Evolutionary conservation across 2,329 filamentous ascomycete genomes (phyloP).

Genomic region (Zelopaecilomyces penicillatus): DNA sequence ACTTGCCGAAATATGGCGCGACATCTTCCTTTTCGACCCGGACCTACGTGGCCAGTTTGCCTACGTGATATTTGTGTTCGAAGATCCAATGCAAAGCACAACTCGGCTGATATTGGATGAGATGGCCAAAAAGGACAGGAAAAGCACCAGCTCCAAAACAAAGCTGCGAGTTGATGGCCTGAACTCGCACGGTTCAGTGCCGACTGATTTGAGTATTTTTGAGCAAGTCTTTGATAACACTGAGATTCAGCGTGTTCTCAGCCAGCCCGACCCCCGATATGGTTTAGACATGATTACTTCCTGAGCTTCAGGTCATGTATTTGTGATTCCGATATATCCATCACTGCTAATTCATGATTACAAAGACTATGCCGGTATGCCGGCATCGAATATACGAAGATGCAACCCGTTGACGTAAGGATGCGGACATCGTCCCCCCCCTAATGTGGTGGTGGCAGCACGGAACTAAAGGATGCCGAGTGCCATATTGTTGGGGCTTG

Average conservation of each 20-base stretch:
- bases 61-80: slow-evolving; percentile 57
- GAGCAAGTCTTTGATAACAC: slow-evolving; percentile 40
- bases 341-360: too few relatives aligned
- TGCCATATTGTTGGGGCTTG: too few relatives aligned
- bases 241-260: slow-evolving; percentile 43
- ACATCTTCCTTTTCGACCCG: slow-evolving; percentile 53
- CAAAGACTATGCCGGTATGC: too few relatives aligned
- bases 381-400: too few relatives aligned
- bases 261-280: slow-evolving; percentile 46
- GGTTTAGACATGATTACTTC: slow-evolving; percentile 43
- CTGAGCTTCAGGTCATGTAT: too few relatives aligned
- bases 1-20: slow-evolving; percentile 57
- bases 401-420: too few relatives aligned
- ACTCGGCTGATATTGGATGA: slow-evolving; percentile 46
- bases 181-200: slow-evolving; percentile 22
- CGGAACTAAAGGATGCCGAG: too few relatives aligned
- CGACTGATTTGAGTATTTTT: slow-evolving; percentile 45
- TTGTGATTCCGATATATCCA: too few relatives aligned
- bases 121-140: slow-evolving; percentile 42
- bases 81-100: slow-evolving; percentile 47
- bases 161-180: slow-evolving; percentile 23
- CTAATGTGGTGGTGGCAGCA: too few relatives aligned
- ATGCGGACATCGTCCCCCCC: too few relatives aligned
- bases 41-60: slow-evolving; percentile 54
- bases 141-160: slow-evolving; percentile 23